phyloP scores from a whole-genome alignment of 2,329 filamentous ascomycete genomes.

The Penicillium concentricum region DNA sequence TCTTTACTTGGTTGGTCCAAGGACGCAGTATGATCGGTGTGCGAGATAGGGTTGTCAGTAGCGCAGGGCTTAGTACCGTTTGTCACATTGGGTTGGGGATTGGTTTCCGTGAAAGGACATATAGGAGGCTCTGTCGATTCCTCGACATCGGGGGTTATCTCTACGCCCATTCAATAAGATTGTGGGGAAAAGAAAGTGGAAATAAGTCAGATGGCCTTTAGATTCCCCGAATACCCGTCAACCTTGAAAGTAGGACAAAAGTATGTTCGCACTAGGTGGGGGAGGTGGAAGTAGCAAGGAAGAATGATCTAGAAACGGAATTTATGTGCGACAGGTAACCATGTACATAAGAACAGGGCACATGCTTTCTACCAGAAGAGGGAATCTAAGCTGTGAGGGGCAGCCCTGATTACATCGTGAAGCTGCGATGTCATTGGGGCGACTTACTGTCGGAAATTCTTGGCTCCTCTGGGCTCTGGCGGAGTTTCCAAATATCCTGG shows the following conservation, averaged over 20 bases:
- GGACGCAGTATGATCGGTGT: slow-evolving; percentile 5
- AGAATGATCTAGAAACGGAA: background rate
- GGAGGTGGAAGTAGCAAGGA: background rate
- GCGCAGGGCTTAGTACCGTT: slow-evolving; percentile 7
- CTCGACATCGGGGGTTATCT: slow-evolving; percentile 41
- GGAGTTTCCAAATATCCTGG: slow-evolving; percentile 6
- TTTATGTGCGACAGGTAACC: slow-evolving; percentile 5
- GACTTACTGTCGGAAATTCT: slow-evolving; percentile 5
- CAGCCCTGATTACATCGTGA: slow-evolving; percentile 6
- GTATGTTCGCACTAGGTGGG: background rate
- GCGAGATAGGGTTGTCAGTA: slow-evolving; percentile 11
- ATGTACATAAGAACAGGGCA: background rate
- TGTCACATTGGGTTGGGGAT: slow-evolving; percentile 19
- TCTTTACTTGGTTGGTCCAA: slow-evolving; percentile 1
- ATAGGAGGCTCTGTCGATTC: slow-evolving; percentile 44
- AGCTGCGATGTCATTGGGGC: slow-evolving; percentile 18
- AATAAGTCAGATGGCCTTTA: slow-evolving; percentile 1
- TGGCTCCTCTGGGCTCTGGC: slow-evolving; percentile 12
- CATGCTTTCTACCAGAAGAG: slow-evolving; percentile 6
- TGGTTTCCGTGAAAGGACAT: slow-evolving; percentile 32
- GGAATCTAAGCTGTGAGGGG: slow-evolving; percentile 12
- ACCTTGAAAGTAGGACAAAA: background rate
- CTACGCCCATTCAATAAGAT: slow-evolving; percentile 43
- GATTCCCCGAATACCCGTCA: background rate
- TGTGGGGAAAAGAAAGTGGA: background rate